These are phyloP conservation scores for Tremellales sp. DNA, from an alignment of 1,284 basidiomycete species.

Conservation along the genomic window DNA sequence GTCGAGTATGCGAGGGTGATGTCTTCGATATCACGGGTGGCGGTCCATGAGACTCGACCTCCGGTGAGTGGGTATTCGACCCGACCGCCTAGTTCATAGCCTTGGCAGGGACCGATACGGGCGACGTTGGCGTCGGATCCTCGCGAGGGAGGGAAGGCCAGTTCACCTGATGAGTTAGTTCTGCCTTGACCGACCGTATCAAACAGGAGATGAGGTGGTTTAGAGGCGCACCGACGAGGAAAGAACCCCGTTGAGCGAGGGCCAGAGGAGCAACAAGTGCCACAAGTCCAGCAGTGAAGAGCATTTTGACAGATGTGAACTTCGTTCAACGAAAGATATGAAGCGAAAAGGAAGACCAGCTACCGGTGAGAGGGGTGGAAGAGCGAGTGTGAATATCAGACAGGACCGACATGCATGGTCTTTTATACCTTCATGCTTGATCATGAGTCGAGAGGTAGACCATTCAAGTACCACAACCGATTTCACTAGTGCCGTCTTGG, in stretches of 20 bases:
- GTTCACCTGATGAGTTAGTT: not conserved
- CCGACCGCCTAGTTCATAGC: slow-evolving; percentile 4
- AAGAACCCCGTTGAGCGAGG: not conserved
- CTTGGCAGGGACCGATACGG: slow-evolving; percentile 7
- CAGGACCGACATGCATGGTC: not conserved
- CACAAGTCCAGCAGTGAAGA: not conserved
- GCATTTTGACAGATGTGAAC: not conserved
- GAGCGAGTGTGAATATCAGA: not conserved
- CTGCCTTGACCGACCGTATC: no score
- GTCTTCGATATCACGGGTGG: slow-evolving; percentile 2
- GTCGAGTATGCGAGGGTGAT: slow-evolving; percentile 7
- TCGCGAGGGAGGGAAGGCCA: slow-evolving; percentile 1
- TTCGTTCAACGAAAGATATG: not conserved
- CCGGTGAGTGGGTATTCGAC: slow-evolving; percentile 7
- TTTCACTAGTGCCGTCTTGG: no score
- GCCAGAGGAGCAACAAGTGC: not conserved
- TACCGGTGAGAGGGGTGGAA: not conserved
- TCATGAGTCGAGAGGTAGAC: not conserved
- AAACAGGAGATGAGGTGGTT: not conserved
- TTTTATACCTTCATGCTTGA: no score
- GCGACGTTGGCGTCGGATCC: slow-evolving; percentile 1
- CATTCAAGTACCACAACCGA: not conserved
- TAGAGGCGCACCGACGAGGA: not conserved
- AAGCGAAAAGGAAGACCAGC: no score
- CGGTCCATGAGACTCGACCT: slow-evolving; percentile 2